Evolutionary conservation across 306 rosid genomes (phyloP), one percentile per base, ranked within the genome.

Genomic region (Ochetophila trinervis): DNA sequence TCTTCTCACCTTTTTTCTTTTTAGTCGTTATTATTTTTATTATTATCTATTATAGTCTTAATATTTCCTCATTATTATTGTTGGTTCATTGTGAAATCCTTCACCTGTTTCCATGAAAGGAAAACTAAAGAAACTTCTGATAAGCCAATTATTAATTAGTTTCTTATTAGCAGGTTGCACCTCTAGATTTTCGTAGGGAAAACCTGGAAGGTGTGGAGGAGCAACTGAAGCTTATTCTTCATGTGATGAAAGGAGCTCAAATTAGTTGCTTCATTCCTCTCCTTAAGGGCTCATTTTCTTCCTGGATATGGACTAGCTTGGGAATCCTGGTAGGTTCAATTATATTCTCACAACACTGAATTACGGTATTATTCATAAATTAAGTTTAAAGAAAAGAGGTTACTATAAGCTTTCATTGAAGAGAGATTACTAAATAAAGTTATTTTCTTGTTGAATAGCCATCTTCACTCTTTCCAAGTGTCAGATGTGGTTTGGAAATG

Each of bases 401-500:
- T 9, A 16, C 5, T 36, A 9, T 23, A 15, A 4, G 5, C 20
- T 6, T 51, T 53, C 55, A 22, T 37, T 1, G 40, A 4, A 37
- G 24, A 22, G 22, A 18, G 60, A 53, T 14, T 30, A 35, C 45
- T 40, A 24, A 21, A 66, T 55, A 32, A 30, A 57, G 35, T 40
- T 36, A 35, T 79, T 77, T 62, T 54, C 45, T 61, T 77, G 59
- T 74, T 65, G 21, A 72, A 73, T 91, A 92, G 96, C 93, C 93
- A 67, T 69, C 74, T 72, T 89, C 91, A 57, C 79, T 92, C 82
- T 83, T 85, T 79, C 96, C 98, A 49, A 93, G 97, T 74, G 94
- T 93, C 67, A 86, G 97, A 86, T 93, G 98, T 84, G 98, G 98
- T 77, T 78, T 93, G 85, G 98, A 93, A 86, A 86, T 93, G 98